phyloP scores from a whole-genome alignment of 169 alveolate genomes.

The Haemoproteus tartakovskyi region DNA sequence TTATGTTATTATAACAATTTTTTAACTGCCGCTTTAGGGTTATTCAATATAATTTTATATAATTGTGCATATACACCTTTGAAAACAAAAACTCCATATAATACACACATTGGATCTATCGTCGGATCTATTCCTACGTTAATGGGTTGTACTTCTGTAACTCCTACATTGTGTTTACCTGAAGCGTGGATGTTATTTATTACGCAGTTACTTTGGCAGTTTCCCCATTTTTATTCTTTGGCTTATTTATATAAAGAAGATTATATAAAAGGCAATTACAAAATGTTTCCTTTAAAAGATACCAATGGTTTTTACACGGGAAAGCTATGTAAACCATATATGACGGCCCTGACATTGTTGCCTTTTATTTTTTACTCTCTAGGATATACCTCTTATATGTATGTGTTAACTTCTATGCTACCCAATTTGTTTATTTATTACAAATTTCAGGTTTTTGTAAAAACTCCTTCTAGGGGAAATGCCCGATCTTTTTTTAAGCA shows the following conservation, averaged over 20 bases:
- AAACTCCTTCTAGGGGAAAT: conserved; percentile 3
- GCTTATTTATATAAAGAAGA: conserved; percentile 80
- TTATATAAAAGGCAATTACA: conserved; percentile 72
- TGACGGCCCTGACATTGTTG: conserved; percentile 61
- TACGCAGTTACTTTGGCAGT: conserved; percentile 77
- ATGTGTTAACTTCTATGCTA: conserved; percentile 62
- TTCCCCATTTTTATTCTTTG: conserved; percentile 80
- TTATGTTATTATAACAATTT: conserved; percentile 44
- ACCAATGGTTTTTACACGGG: conserved; percentile 76
- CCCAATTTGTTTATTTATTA: conserved; percentile 66
- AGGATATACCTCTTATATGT: conserved; percentile 69
- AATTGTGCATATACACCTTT: conserved; percentile 56
- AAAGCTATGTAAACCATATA: conserved; percentile 68
- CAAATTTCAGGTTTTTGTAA: conserved; percentile 19
- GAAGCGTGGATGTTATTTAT: conserved; percentile 78
- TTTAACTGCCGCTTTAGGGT: conserved; percentile 21
- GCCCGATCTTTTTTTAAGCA: conserved; percentile 38
- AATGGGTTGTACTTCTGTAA: conserved; percentile 78
- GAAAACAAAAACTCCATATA: conserved; percentile 69
- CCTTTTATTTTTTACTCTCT: conserved; percentile 71
- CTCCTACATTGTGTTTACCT: conserved; percentile 52
- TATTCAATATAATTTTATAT: conserved; percentile 43
- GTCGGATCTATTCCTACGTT: conserved; percentile 82
- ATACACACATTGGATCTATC: conserved; percentile 79
- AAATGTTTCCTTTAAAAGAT: conserved; percentile 76